Base-by-base conservation (phyloP, 2,329 filamentous ascomycete species). In the Alternaria sp. region DNA sequence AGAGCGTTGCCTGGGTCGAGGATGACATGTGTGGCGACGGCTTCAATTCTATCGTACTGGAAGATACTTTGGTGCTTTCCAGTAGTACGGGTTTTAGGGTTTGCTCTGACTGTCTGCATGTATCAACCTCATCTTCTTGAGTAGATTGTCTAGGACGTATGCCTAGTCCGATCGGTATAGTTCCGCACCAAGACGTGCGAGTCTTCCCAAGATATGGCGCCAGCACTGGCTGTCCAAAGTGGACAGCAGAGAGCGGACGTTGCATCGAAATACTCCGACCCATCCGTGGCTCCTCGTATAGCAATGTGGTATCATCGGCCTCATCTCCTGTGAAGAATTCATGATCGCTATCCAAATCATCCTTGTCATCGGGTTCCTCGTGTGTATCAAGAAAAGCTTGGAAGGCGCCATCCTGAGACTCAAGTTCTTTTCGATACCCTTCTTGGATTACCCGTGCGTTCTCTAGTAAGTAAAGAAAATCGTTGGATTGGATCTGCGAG, bases 401-500 rank as follows among this genome's bases (percentile, higher is more conserved):
- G 68, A 89, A 86, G 0, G 80, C 67, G 5, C 72, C 74, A 23
- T 67, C 62, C 24, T 80, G 75, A 14, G 74, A 72, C 23, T 83
- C 81, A 5, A 94, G 74, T 2, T 85, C 80, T 41, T 79, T 80
- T 24, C 86, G 84, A 59, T 86, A 85, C 0, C 93, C 94, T 66
- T 90, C 81, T 67, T 93, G 86, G 0, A 90, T 84, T 0, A 97
- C 80, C 0, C 72, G 73, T 0, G 91, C 90, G 10, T 87, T 78
- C 31, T 94, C 89, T 72, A 98, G 80, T 10, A 97, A 84, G 65
- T 93, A 96, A 0, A 96, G 84, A 61, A 89, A 93, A 62, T 98
- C 93, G 0, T 87, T 75, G 0, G 86, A 79, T 4, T 79, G 75
- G 9, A 98, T 94, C 65, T 94, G 90, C 0, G 86, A 84, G 31